Conservation (phyloP, 2,329 filamentous ascomycete genomes). For the Botrytis byssoidea region DNA sequence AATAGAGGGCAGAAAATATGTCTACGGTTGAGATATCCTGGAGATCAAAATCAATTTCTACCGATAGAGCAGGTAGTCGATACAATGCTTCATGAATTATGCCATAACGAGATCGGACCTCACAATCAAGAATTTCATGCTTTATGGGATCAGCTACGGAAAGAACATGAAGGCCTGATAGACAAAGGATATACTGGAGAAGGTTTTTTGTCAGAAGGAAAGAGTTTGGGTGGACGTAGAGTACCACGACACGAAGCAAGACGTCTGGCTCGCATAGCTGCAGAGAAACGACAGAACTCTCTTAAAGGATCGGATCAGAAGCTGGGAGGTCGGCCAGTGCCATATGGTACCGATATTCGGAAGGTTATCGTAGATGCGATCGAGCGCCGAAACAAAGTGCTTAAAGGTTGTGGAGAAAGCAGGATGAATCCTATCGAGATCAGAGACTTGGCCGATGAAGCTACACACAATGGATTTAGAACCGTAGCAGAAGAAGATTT, state of each 20-base stretch:
- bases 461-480: conserved; percentile 70
- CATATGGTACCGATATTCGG: conserved; percentile 66
- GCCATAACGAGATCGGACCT: conserved; percentile 81
- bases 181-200: conserved; percentile 88
- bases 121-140: conserved; percentile 82
- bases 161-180: conserved; percentile 74
- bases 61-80: conserved; percentile 78
- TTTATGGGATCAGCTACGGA: conserved; percentile 84
- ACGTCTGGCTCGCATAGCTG: conserved; percentile 69
- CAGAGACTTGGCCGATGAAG: conserved; percentile 60
- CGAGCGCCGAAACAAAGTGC: conserved; percentile 63
- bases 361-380: conserved; percentile 70
- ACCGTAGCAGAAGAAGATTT: conserved; percentile 86
- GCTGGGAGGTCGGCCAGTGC: conserved; percentile 62
- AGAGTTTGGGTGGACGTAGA: conserved; percentile 65
- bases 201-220: conserved; percentile 76
- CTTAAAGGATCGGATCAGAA: conserved; percentile 65
- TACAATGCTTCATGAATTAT: conserved; percentile 91
- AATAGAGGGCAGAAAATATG: conserved; percentile 77
- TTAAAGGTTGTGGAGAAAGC: conserved; percentile 70
- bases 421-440: conserved; percentile 66
- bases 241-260: conserved; percentile 72
- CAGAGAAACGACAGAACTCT: conserved; percentile 64
- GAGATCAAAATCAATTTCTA: conserved; percentile 74
- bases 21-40: conserved; percentile 73